Conservation (phyloP, 2,329 filamentous ascomycete species). For the Verticillium dahliae region DNA sequence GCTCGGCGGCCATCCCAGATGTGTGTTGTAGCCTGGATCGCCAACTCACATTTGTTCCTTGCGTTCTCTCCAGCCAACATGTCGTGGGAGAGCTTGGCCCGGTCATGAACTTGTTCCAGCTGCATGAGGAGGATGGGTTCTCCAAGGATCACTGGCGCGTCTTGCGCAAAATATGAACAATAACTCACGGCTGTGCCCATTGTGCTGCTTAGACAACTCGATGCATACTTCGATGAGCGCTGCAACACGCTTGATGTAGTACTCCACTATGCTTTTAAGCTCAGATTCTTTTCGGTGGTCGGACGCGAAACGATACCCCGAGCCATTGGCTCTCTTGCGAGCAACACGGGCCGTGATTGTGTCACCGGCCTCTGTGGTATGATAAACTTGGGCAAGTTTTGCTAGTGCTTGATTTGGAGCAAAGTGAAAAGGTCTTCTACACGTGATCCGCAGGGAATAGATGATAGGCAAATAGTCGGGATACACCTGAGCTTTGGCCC, state of each 20-base stretch:
- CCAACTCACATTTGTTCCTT: neutral
- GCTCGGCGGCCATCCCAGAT: neutral
- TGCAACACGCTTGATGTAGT: conserved; percentile 3
- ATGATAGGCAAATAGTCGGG: too few species aligned
- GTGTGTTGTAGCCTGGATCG: neutral
- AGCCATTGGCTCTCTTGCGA: conserved; percentile 1
- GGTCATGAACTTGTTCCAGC: neutral
- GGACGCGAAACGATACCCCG: conserved; percentile 8
- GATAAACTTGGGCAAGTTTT: conserved; percentile 11
- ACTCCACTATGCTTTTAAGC: conserved; percentile 2
- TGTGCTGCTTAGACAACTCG: neutral
- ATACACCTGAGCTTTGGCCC: too few species aligned
- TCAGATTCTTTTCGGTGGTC: conserved; percentile 5
- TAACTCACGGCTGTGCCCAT: neutral
- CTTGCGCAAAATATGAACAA: neutral
- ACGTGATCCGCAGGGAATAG: too few species aligned
- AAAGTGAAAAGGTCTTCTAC: too few species aligned
- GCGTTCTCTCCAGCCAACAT: neutral
- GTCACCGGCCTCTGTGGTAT: conserved; percentile 4
- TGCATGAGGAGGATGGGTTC: neutral
- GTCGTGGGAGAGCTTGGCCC: neutral
- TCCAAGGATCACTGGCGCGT: neutral
- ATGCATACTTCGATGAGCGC: neutral
- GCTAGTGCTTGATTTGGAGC: too few species aligned
- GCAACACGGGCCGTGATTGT: conserved; percentile 7